These are phyloP conservation scores for Magnusiomyces suaveolens DNA, from an alignment of 1,139 yeast genomes.

Conservation along the genomic window DNA sequence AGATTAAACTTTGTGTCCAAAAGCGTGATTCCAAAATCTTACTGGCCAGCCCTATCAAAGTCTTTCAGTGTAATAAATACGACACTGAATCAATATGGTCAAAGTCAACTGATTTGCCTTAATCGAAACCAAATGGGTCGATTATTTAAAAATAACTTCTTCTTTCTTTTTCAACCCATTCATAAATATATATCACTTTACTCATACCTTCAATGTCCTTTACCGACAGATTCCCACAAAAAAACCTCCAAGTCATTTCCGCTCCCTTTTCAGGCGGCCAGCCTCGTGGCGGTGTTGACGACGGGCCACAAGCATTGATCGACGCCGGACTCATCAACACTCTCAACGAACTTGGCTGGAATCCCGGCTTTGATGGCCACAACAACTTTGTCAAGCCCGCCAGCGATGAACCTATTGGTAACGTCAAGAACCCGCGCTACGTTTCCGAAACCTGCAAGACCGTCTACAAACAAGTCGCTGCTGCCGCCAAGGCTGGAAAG, in stretches of 20 bases:
- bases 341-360: conserved; percentile 65
- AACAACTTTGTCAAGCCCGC: conserved; percentile 35
- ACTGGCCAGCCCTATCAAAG: no score
- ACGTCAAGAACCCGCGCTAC: conserved; percentile 63
- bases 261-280: conserved; percentile 97
- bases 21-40: no score
- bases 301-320: conserved; percentile 73
- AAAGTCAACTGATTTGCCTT: no score
- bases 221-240: conserved; percentile 16
- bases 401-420: conserved; percentile 34
- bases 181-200: no score
- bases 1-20: no score
- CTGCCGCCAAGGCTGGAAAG: conserved; percentile 40
- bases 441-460: conserved; percentile 54
- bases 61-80: no score
- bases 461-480: conserved; percentile 52
- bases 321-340: conserved; percentile 61
- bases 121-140: no score
- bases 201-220: no score
- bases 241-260: conserved; percentile 40
- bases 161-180: no score
- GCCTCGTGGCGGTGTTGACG: conserved; percentile 84
- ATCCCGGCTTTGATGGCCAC: conserved; percentile 47
- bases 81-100: no score
- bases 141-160: no score